Evolutionary conservation across 352 stramenopile genomes (phyloP).

Genomic region (Stramenopiles sp.): DNA sequence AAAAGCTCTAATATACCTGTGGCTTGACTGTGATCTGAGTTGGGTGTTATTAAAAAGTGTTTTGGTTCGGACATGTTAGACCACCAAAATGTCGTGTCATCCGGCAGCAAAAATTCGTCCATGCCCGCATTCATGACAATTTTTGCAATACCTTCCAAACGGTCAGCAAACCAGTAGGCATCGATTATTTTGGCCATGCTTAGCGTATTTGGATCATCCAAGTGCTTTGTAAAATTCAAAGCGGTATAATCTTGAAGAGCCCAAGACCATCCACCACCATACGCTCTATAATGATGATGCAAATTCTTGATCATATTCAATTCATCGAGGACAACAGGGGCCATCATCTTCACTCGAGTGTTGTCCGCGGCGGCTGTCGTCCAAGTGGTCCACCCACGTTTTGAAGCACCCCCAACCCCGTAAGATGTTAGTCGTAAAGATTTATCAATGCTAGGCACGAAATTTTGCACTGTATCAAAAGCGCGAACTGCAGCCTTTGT

Average conservation of each 20-base stretch:
- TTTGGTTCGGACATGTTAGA: constrained; percentile 21
- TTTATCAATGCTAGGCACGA: constrained; percentile 13
- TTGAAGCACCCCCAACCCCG: not conserved
- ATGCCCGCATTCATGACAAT: not conserved
- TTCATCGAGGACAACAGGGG: not conserved
- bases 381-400: not conserved
- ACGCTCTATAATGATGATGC: not conserved
- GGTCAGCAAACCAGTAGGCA: not conserved
- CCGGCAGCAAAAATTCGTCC: not conserved
- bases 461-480: constrained; percentile 23
- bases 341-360: not conserved
- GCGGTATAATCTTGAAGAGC: not conserved
- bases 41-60: constrained; percentile 23
- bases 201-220: not conserved
- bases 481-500: constrained; percentile 19
- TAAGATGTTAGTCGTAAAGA: not conserved
- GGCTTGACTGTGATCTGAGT: constrained; percentile 24
- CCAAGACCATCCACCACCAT: not conserved
- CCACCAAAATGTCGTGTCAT: not conserved
- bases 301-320: not conserved
- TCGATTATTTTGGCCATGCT: not conserved
- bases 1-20: constrained; percentile 24
- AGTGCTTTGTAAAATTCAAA: not conserved
- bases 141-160: not conserved
- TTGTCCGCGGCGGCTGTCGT: not conserved